phyloP scores from a whole-genome alignment of 139 green algal genomes.

The Chlorella sp. region DNA sequence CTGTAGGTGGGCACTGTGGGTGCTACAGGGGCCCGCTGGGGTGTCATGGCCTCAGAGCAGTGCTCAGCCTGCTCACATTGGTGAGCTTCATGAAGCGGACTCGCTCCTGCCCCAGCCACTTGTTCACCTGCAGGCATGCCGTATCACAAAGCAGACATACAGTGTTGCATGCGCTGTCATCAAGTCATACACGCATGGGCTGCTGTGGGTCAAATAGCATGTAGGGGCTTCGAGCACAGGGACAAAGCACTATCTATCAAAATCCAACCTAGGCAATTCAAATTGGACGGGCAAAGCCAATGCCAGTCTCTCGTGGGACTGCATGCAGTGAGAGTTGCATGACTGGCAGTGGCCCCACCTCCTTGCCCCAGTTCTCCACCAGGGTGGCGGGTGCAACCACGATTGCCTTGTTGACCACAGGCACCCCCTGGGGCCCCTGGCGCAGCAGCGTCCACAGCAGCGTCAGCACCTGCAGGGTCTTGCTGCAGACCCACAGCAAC shows the following conservation, averaged over 20 bases:
- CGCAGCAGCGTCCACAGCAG: constrained; percentile 73
- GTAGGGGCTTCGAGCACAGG: too few relatives aligned
- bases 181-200: too few relatives aligned
- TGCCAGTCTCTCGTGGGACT: not conserved
- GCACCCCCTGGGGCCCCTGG: constrained; percentile 51
- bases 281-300: not conserved
- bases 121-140: too few relatives aligned
- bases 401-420: constrained; percentile 17
- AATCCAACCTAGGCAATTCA: not conserved
- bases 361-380: constrained; percentile 69
- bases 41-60: not conserved
- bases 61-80: too few relatives aligned
- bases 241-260: too few relatives aligned
- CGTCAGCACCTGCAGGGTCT: constrained; percentile 46
- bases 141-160: too few relatives aligned
- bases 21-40: not conserved
- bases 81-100: too few relatives aligned
- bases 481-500: too few relatives aligned
- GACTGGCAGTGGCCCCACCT: constrained; percentile 81
- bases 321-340: constrained; percentile 32
- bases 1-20: not conserved
- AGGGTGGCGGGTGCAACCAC: constrained; percentile 70
- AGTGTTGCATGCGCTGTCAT: too few relatives aligned
- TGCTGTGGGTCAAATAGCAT: too few relatives aligned
- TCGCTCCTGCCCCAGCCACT: too few relatives aligned